phyloP scores from a whole-genome alignment of 1,284 basidiomycete genomes.

The Tilletia horrida region DNA sequence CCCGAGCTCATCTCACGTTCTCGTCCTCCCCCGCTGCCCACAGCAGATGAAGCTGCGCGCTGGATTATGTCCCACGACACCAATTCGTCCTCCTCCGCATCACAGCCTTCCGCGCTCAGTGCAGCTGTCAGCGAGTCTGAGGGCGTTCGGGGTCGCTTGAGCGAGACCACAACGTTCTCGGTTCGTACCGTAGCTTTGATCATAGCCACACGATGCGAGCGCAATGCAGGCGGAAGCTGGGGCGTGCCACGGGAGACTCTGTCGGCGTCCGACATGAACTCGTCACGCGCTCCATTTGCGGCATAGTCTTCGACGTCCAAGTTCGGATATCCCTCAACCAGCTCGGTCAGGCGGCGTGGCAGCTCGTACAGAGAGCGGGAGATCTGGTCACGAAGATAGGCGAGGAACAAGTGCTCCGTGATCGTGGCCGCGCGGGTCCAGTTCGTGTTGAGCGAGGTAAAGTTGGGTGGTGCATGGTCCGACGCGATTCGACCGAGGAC shows the following conservation, averaged over 20 bases:
- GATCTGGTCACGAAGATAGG: conserved; percentile 36
- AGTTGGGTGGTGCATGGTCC: conserved; percentile 34
- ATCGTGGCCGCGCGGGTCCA: conserved; percentile 23
- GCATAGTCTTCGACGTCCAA: conserved; percentile 13
- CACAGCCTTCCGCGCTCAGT: conserved; percentile 26
- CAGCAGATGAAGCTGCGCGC: neutral
- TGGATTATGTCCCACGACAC: conserved; percentile 18
- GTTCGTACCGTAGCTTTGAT: conserved; percentile 33
- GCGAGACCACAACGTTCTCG: conserved; percentile 34
- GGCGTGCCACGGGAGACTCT: conserved; percentile 21
- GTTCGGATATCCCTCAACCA: conserved; percentile 35
- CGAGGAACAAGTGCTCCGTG: conserved; percentile 42
- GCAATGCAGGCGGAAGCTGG: conserved; percentile 26
- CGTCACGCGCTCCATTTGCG: neutral
- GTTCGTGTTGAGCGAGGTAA: conserved; percentile 23
- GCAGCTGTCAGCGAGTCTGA: conserved; percentile 32
- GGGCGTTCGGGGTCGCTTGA: conserved; percentile 28
- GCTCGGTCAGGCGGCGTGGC: conserved; percentile 38
- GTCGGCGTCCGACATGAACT: conserved; percentile 12
- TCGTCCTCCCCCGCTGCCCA: neutral
- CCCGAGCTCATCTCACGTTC: conserved; percentile 29
- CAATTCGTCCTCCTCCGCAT: conserved; percentile 22
- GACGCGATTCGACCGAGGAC: conserved; percentile 36
- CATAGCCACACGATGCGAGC: conserved; percentile 20
- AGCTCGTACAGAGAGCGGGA: conserved; percentile 33